Percentiles rank a stretch among this genome's conserved stretches.
These are phyloP conservation scores for Datisca glomerata DNA, from an alignment of 306 rosid species.

Conservation along the genomic window DNA sequence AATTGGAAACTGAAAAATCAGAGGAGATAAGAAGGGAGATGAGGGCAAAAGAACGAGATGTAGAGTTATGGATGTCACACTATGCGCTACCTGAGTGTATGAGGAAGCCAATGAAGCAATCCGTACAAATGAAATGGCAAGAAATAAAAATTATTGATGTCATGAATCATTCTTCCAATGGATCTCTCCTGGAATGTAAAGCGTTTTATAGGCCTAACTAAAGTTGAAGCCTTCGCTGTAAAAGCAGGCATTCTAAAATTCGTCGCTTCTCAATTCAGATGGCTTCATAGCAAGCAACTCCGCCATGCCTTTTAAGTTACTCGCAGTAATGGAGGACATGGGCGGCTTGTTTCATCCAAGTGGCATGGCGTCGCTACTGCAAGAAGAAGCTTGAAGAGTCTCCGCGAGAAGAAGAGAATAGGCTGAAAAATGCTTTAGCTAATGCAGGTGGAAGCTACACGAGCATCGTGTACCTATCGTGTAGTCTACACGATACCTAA, in stretches of 20 bases:
- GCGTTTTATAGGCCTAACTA: constrained; percentile 36
- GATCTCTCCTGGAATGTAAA: not conserved
- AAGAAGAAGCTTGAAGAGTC: constrained; percentile 81
- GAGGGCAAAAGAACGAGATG: constrained; percentile 14
- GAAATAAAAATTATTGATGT: not conserved
- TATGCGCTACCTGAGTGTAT: not conserved
- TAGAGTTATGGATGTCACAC: constrained; percentile 6
- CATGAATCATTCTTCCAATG: not conserved
- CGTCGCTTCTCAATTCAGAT: constrained; percentile 12
- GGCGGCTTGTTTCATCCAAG: constrained; percentile 96
- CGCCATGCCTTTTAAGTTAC: constrained; percentile 81
- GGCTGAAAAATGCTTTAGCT: constrained; percentile 83
- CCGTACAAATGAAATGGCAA: constrained; percentile 3
- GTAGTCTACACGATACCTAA: no score
- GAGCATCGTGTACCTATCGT: no score
- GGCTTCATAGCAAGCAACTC: constrained; percentile 89
- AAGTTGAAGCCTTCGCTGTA: constrained; percentile 88
- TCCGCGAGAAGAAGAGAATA: no score
- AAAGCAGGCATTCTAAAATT: constrained; percentile 37
- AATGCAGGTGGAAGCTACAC: constrained; percentile 69
- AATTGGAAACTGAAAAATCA: constrained; percentile 41
- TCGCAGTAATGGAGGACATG: constrained; percentile 85
- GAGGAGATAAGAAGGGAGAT: constrained; percentile 31
- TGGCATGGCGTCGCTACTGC: constrained; percentile 74
- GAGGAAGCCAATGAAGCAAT: not conserved